Base-by-base conservation (phyloP, 176 grass and related monocot genomes). In the Zea luxurians region DNA sequence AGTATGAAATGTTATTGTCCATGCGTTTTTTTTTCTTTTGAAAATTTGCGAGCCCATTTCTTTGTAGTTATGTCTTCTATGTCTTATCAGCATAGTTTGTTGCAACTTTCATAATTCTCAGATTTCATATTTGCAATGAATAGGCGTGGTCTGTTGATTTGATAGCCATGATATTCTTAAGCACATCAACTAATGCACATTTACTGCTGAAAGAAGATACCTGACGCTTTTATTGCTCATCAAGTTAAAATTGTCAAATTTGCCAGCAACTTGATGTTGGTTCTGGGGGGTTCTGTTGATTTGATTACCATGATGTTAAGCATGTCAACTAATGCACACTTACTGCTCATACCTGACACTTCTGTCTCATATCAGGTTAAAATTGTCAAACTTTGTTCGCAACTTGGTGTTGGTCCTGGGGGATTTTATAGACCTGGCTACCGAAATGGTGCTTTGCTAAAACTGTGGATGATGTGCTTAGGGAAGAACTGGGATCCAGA, bases 401-500 rank as follows among this genome's bases (percentile, higher is more conserved):
- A 77, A 0, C 81, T 95, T 76, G 86, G 86, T 85, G 7, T 85
- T 68, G 77, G 89, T 8, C 0, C 50, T 1, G 86, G 86, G 43
- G 83, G 81, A 68, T 95, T 95, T 80, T 95, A 89, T 67, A 68
- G 13, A 35, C 92, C 92, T 73, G 64, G 80, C 12, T 89, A 95
- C 50, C 58, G 8, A 83, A 77, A 91, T 34, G 88, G 83, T 20
- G 49, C 44, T 37, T 85, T 75, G 55, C 48, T 89, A 68, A 82
- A 6, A 64, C 66, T 95, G 17, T 55, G 2, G 2, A 92, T 92
- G 89, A 95, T 92, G 91, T 90, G 86, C 67, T 73, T 95, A 70
- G 83, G 89, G 10, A 85, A 80, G 81, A 87, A 92, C 61, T 92
- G 89, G 89, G 86, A 95, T 70, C 89, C 83, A 42, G 47, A 92